Evolutionary conservation across 768 basidiomycete genomes (phyloP), one percentile per base, ranked within the genome.

Genomic region (Hydnomerulius pinastri): DNA sequence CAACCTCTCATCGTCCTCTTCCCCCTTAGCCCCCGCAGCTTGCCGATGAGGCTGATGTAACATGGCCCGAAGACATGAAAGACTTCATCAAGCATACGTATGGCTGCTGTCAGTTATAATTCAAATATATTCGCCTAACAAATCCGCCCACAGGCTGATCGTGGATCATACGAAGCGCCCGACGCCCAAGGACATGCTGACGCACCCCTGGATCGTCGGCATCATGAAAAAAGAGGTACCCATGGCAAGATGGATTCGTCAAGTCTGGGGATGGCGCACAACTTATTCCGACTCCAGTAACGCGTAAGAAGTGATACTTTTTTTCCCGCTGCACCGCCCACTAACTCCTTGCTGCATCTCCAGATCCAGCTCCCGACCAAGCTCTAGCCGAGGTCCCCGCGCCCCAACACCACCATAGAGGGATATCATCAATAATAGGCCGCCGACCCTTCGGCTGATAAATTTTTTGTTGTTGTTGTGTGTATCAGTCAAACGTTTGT

Each of bases 11-110:
- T 47, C 50, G 54, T 28, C 51, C 41, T 43, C 33, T 24, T 27
- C 37, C 12, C 45, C 48, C 45, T 45, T 63, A 92, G 90, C 88
- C 89, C 45, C 91, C 91, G n/a, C 76, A 82, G 62, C 79, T 93
- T 36, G 82, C 86, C 58, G 90, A 93, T 61, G 89, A 89, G 63
- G 67, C 81, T 18, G 72, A 79, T 27, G 65, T 74, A 56, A 71
- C 55, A 53, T 96, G 92, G 89, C 85, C 83, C 54, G 75, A 82
- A 27, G 83, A 83, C 21, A 93, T 96, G 87, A 96, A 95, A 69
- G 87, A 92, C 58, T 97, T 96, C 71, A 85, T 96, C 71, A 84
- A 79, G 63, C 77, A 81, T 63, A 83, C 90, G 94, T 95, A 65
- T 62, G 90, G 74, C 15, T 17, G 18, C 11, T 33, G 6, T 51